Percentiles rank a stretch among this genome's conserved stretches.
Conservation (phyloP, 352 stramenopile species). For the Phytophthora foliorum region DNA sequence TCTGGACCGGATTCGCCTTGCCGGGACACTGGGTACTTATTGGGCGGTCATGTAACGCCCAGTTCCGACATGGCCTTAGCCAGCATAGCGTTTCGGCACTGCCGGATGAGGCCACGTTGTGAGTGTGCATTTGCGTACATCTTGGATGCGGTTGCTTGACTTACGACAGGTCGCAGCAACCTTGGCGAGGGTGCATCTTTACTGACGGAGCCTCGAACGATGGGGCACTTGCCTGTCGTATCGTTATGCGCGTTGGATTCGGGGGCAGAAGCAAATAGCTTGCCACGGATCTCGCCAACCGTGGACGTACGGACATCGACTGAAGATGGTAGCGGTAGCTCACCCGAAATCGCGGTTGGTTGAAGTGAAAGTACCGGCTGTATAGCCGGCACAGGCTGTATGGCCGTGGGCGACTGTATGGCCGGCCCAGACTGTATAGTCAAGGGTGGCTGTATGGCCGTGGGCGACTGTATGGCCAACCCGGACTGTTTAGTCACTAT, state of each 20-base stretch:
- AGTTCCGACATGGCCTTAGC: background rate
- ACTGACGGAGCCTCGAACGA: background rate
- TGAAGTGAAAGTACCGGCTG: constrained; percentile 1
- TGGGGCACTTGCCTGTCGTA: no score
- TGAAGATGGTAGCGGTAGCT: no score
- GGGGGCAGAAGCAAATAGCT: no score
- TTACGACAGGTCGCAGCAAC: no score
- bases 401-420: constrained; percentile 16
- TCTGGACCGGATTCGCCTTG: background rate
- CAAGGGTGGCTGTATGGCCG: constrained; percentile 15
- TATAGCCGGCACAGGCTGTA: no score
- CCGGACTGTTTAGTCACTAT: constrained; percentile 12
- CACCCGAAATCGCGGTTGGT: no score
- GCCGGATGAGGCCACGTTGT: background rate
- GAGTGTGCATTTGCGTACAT: background rate
- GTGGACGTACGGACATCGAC: no score
- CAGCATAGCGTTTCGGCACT: background rate
- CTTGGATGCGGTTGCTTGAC: background rate
- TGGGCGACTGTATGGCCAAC: constrained; percentile 12
- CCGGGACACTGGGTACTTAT: background rate
- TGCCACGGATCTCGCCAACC: no score
- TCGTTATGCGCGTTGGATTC: no score
- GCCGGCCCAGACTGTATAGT: constrained; percentile 10
- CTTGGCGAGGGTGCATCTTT: background rate
- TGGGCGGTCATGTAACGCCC: background rate